Percentiles rank a stretch among this genome's conserved stretches.
phyloP scores from a whole-genome alignment of 768 basidiomycete genomes.

The Boletus fagicola region DNA sequence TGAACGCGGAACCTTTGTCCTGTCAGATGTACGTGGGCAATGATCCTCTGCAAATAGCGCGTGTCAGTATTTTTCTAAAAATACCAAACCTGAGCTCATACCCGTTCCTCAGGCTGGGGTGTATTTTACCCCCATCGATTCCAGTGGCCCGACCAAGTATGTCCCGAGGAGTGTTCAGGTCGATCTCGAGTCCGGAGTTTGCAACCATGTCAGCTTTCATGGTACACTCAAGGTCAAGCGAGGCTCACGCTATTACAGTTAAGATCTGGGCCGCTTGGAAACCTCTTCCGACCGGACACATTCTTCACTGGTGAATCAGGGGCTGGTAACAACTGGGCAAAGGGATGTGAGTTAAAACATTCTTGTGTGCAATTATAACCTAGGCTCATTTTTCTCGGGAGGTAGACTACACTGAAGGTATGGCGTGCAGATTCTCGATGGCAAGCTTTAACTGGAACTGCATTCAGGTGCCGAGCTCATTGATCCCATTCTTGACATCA shows the following conservation, averaged over 20 bases:
- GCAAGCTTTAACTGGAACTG: background rate
- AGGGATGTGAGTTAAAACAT: constrained; percentile 69
- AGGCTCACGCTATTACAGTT: constrained; percentile 41
- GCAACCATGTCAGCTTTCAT: constrained; percentile 59
- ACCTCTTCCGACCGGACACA: constrained; percentile 85
- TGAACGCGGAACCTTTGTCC: constrained; percentile 6
- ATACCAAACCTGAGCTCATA: background rate
- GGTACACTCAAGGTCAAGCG: background rate
- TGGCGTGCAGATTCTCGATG: constrained; percentile 3
- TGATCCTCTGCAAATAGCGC: constrained; percentile 70
- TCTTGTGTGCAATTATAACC: constrained; percentile 2
- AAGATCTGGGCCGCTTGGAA: constrained; percentile 65
- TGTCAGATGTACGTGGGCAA: constrained; percentile 64
- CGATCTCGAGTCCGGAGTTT: constrained; percentile 87
- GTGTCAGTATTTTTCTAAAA: constrained; percentile 46
- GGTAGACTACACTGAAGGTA: constrained; percentile 86
- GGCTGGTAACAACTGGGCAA: constrained; percentile 95
- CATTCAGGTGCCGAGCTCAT: constrained; percentile 82
- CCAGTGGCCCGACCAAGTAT: constrained; percentile 58
- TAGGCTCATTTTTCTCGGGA: constrained; percentile 22
- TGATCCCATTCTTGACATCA: constrained; percentile 78
- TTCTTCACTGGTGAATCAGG: constrained; percentile 62
- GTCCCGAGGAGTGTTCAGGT: constrained; percentile 89
- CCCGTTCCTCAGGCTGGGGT: constrained; percentile 57
- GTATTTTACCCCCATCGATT: constrained; percentile 74